A percentile compares a stretch with the other conserved stretches of the same genome.
Conservation (phyloP, 352 stramenopile species). For the Phytophthora capsici region DNA sequence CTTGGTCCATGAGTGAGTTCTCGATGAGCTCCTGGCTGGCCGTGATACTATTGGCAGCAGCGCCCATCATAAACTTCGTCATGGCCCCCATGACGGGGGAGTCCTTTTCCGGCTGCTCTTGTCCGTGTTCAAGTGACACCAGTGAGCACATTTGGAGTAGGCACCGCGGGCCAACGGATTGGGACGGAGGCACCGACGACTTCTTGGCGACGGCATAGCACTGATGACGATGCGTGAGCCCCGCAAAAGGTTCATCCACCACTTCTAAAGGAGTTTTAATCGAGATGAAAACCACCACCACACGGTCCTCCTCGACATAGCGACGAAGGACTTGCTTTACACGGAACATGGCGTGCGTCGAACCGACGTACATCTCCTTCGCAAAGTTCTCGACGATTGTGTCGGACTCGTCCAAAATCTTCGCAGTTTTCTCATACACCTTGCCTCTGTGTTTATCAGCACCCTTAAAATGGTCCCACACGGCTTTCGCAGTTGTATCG, state of each 20-base stretch:
- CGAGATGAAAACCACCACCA: slow-evolving; percentile 43
- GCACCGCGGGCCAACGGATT: slow-evolving; percentile 35
- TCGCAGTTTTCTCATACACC: slow-evolving; percentile 41
- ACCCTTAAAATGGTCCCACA: slow-evolving; percentile 49
- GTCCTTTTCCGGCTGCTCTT: slow-evolving; percentile 36
- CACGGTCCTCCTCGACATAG: slow-evolving; percentile 41
- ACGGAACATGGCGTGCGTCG: slow-evolving; percentile 43
- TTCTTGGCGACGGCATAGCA: slow-evolving; percentile 43
- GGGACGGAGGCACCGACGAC: slow-evolving; percentile 21
- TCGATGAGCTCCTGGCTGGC: slow-evolving; percentile 46
- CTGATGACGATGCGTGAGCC: slow-evolving; percentile 39
- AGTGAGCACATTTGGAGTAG: slow-evolving; percentile 61
- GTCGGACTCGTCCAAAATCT: slow-evolving; percentile 37
- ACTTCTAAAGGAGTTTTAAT: slow-evolving; percentile 41
- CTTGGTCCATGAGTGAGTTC: slow-evolving; percentile 43
- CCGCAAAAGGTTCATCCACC: slow-evolving; percentile 37
- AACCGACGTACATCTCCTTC: slow-evolving; percentile 45
- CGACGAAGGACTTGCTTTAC: slow-evolving; percentile 44
- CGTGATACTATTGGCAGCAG: slow-evolving; percentile 40
- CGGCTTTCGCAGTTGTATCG: slow-evolving; percentile 31
- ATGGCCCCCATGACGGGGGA: slow-evolving; percentile 40
- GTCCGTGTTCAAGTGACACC: slow-evolving; percentile 38
- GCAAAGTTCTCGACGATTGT: slow-evolving; percentile 54
- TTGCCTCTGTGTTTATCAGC: slow-evolving; percentile 40
- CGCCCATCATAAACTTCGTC: slow-evolving; percentile 50